Evolutionary conservation across 345 rosid genomes (phyloP), one percentile per base, ranked within the genome.

Genomic region (Moringa oleifera): DNA sequence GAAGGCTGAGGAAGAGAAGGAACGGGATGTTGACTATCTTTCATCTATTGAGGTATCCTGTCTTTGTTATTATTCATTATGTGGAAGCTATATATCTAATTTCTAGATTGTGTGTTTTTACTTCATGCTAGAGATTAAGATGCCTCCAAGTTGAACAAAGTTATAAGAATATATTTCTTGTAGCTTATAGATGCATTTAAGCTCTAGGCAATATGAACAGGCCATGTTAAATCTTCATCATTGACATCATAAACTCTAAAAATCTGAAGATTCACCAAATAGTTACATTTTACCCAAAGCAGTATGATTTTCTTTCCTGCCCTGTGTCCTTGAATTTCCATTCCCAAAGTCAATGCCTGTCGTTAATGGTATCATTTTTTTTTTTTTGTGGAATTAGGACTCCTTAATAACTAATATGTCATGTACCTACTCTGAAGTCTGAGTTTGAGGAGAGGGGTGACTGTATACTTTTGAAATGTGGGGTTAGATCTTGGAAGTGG

Each of bases 1-100:
- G 57, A 73, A 78, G 75, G 80, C 87, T 61, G 80, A 71, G 65
- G 67, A 69, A 57, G 77, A 80, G 61, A 93, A 84, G 81, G 97
- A 93, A 36, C 65, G 45, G 15, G 90, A 93, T 70, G 80, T 83
- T 37, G 94, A 93, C 79, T 93, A 81, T 75, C 91, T 93, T 52
- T 85, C 98, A 67, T 90, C 98, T 36, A 85, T 93, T 55, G 98
- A 93, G 98, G 98, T 89, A 68, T 16, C 12, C 47, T 15, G 1
- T 11, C 17, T 41, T 41, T 1, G 12, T 41, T 41, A 41, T 4
- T 11, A 33, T 33, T 45, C 16, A 1, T 57, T 51, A 57, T 58
- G 24, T 57, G 53, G 33, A 58, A 54, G n/a, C n/a, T n/a, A n/a
- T 20, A 19, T 20, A 53, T n/a, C 57, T 19, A 53, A 20, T 63